These are phyloP conservation scores for Cephaloascus albidus DNA, from an alignment of 805 yeast species.

Conservation along the genomic window DNA sequence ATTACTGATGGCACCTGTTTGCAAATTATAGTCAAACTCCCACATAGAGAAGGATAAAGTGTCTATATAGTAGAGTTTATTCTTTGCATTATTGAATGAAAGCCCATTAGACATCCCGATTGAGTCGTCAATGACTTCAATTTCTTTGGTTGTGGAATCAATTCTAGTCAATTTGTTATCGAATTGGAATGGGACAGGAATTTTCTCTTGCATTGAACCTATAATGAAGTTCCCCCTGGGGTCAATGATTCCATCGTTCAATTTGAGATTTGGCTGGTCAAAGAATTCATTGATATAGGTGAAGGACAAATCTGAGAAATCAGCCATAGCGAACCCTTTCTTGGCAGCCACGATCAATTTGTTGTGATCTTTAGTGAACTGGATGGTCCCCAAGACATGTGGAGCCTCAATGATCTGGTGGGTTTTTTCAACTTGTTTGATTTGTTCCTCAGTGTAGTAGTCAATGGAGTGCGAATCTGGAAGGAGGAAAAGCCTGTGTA, in stretches of 20 bases:
- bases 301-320: background rate
- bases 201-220: background rate
- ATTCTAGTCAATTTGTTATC: background rate
- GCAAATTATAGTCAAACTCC: background rate
- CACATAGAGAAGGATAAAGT: background rate
- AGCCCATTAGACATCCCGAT: background rate
- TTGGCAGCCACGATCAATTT: background rate
- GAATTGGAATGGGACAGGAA: background rate
- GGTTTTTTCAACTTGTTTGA: conserved; percentile 11
- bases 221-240: background rate
- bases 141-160: background rate
- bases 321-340: background rate
- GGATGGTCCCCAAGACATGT: background rate
- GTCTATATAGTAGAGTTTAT: background rate
- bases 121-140: background rate
- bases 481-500: background rate
- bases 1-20: background rate
- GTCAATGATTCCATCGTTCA: background rate
- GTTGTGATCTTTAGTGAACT: background rate
- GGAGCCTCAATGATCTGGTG: background rate
- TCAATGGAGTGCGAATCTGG: background rate
- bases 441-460: conserved; percentile 7
- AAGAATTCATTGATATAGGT: background rate
- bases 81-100: background rate
- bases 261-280: background rate